These are phyloP conservation scores for Ottelia alismoides DNA, from an alignment of 106 monocot species.

Conservation along the genomic window DNA sequence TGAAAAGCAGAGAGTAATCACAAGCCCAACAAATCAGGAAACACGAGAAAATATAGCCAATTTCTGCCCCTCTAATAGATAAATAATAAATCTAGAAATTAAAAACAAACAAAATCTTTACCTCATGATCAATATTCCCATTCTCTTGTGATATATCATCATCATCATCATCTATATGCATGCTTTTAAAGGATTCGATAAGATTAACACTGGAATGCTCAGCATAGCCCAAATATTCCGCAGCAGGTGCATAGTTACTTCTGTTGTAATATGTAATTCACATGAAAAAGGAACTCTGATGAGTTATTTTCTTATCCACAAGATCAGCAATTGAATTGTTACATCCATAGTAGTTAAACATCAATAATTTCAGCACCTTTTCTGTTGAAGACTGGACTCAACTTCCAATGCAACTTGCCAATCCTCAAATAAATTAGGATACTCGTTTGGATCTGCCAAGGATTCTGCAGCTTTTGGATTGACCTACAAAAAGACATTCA, in stretches of 20 bases:
- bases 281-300: background rate
- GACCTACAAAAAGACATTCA: constrained; percentile 23
- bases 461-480: constrained; percentile 95
- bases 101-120: background rate
- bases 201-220: constrained; percentile 42
- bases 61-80: background rate
- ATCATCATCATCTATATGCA: constrained; percentile 66
- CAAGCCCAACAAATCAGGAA: no score
- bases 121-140: constrained; percentile 48
- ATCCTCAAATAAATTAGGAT: constrained; percentile 89
- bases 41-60: no score
- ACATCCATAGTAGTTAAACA: background rate
- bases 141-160: constrained; percentile 38
- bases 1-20: no score
- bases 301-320: background rate
- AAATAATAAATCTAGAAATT: background rate
- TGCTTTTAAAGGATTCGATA: constrained; percentile 72
- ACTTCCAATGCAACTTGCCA: constrained; percentile 81
- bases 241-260: constrained; percentile 52
- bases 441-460: constrained; percentile 85
- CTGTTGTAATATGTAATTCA: constrained; percentile 17
- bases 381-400: constrained; percentile 43
- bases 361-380: constrained; percentile 26
- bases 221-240: constrained; percentile 34
- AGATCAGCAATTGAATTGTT: background rate